Conservation (phyloP, 768 basidiomycete species). For the Basidioascus undulatus region DNA sequence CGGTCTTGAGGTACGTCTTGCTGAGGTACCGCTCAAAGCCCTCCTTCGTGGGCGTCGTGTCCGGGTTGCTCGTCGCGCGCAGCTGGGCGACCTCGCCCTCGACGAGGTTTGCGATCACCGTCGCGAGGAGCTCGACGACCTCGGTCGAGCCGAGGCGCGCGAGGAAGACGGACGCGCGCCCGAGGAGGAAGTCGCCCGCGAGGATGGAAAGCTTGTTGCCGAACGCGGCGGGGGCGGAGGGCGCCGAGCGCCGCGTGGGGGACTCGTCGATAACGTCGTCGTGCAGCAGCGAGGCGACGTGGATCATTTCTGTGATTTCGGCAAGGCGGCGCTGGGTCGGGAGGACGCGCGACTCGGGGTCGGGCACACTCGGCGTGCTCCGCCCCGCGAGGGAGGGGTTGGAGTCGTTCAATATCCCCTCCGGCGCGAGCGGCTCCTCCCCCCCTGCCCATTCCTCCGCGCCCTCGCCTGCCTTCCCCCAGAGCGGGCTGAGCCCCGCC, state of each 20-base stretch:
- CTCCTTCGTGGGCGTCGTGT: conserved; percentile 15
- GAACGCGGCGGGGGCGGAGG: conserved; percentile 48
- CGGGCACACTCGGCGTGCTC: conserved; percentile 38
- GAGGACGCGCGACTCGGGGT: conserved; percentile 24
- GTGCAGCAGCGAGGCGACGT: conserved; percentile 79
- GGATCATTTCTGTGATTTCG: conserved; percentile 94
- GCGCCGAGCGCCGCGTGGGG: conserved; percentile 40
- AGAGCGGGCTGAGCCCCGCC: conserved; percentile 56
- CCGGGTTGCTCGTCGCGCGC: conserved; percentile 19
- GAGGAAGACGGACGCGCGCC: conserved; percentile 65
- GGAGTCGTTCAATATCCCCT: conserved; percentile 71
- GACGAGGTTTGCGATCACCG: conserved; percentile 82
- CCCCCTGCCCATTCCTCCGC: conserved; percentile 38
- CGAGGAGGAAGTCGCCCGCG: conserved; percentile 85
- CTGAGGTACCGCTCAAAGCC: conserved; percentile 42
- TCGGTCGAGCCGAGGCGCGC: conserved; percentile 64
- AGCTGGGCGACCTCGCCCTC: conserved; percentile 78
- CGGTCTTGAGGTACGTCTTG: conserved; percentile 83
- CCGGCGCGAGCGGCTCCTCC: conserved; percentile 50
- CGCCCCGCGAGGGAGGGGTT: conserved; percentile 68
- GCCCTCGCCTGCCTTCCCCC: conserved; percentile 26
- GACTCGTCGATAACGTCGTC: conserved; percentile 66
- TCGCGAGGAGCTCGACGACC: conserved; percentile 78
- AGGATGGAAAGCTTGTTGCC: conserved; percentile 86
- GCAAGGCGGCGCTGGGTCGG: conserved; percentile 80